These are phyloP conservation scores for Carex littledalei DNA, from an alignment of 176 grass and related monocot species.

Conservation along the genomic window DNA sequence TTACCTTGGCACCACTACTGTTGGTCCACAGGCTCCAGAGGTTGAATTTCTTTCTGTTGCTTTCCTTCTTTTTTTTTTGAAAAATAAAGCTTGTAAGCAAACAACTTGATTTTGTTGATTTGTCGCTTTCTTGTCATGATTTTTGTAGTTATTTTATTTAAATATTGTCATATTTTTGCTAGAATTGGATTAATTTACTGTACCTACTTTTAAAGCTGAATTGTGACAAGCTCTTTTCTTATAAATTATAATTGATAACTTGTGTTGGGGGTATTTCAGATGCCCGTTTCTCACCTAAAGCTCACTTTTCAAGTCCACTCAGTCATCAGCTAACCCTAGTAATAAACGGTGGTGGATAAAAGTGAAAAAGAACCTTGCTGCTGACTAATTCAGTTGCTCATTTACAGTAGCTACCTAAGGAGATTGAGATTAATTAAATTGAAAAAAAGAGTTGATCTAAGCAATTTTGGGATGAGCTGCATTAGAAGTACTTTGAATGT, in stretches of 20 bases:
- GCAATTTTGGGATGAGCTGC: neutral
- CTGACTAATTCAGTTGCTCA: too few relatives aligned
- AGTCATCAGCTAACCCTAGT: too few relatives aligned
- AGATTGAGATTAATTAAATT: neutral
- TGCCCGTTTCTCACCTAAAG: too few relatives aligned
- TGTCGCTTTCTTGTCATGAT: neutral
- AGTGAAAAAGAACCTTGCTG: neutral
- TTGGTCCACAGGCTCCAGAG: neutral
- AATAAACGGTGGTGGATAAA: too few relatives aligned
- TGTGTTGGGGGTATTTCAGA: neutral
- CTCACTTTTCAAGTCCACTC: too few relatives aligned
- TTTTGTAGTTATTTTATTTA: neutral
- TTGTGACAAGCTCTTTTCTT: neutral
- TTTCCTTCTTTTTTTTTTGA: neutral
- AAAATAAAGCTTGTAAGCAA: neutral
- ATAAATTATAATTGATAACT: neutral
- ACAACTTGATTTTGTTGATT: neutral
- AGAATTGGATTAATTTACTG: neutral
- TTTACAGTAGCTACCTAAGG: too few relatives aligned
- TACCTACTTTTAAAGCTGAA: neutral
- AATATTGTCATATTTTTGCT: neutral
- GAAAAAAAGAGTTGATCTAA: neutral
- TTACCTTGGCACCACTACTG: neutral
- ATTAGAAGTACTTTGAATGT: neutral
- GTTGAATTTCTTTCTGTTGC: neutral